Evolutionary conservation across 139 green algal species (phyloP), one percentile per base, ranked within the genome.

Genomic region (Coelastrella sp.): DNA sequence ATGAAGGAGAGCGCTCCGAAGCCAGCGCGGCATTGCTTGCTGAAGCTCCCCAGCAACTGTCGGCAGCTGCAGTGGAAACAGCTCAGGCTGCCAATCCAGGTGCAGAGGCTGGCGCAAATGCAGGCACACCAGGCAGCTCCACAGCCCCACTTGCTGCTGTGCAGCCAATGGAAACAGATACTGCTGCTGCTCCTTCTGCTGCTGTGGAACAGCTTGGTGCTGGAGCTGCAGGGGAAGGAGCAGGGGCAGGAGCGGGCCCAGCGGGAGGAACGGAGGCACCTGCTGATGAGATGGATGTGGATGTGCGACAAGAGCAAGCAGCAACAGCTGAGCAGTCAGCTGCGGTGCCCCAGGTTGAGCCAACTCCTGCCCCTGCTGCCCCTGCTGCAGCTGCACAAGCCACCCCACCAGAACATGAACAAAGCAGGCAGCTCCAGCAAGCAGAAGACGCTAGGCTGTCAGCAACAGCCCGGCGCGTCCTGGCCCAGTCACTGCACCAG

Each of bases 81-180:
- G 81, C 35, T 49, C 22, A 61, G 8, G 59, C 35, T 63, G 61
- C 75, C 3, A 78, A 20, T 65, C 15, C 87, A 57, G 61, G 9
- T 68, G 61, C 82, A 68, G n/a, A 27, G 63, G 78, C 84, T 3
- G 88, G n/a, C 11, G 78, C 78, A 78, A 73, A 35, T 60, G 88
- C 60, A 20, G 14, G 65, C 66, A 84, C 91, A 35, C 75, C 15
- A 14, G 86, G 9, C 11, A 22, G 27, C 49, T 49, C 68, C 25
- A 8, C 24, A 88, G 63, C 63, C 63, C 24, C 88, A 56, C 73
- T 80, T 8, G 86, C 80, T 12, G 73, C 73, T 8, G 35, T 58
- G 12, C 70, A 89, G 84, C 84, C 83, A 24, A 89, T 84, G 78
- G 90, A 91, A 22, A 85, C 78, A 27, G 59, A 84, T 70, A 49